phyloP scores from a whole-genome alignment of 441 rosid species.

The Corymbia calophylla region DNA sequence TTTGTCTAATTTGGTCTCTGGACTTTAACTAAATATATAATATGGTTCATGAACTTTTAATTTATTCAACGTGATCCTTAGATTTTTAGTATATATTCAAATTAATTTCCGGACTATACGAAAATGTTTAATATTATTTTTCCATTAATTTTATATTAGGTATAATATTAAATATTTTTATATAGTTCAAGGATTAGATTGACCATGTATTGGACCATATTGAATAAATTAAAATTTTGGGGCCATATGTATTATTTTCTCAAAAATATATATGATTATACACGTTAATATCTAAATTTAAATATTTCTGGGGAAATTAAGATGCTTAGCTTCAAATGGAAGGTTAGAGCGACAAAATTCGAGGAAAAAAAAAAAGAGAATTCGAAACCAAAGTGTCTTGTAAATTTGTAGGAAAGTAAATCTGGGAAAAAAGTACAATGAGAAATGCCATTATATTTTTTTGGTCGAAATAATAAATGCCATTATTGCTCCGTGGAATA shows the following conservation, averaged over 20 bases:
- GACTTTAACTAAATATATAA: no score
- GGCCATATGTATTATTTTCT: no score
- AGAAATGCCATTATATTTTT: not conserved
- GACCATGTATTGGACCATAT: no score
- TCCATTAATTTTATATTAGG: no score
- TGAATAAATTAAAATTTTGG: no score
- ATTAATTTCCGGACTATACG: no score
- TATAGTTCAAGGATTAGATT: no score
- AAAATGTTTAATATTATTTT: no score
- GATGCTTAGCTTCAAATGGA: not conserved
- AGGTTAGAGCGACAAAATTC: not conserved
- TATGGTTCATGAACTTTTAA: rapidly evolving
- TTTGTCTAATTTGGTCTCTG: rapidly evolving
- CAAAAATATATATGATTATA: not conserved
- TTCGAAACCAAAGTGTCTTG: not conserved
- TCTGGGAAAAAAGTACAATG: not conserved
- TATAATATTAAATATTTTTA: rapidly evolving
- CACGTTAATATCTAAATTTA: not conserved
- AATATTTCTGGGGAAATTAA: not conserved
- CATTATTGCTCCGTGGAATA: not conserved
- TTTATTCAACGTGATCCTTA: rapidly evolving
- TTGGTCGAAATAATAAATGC: not conserved
- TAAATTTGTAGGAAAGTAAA: not conserved
- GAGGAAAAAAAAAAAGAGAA: not conserved
- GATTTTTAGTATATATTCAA: no score